Base-by-base conservation (phyloP, 139 green algal genomes). In the Volvox africanus region DNA sequence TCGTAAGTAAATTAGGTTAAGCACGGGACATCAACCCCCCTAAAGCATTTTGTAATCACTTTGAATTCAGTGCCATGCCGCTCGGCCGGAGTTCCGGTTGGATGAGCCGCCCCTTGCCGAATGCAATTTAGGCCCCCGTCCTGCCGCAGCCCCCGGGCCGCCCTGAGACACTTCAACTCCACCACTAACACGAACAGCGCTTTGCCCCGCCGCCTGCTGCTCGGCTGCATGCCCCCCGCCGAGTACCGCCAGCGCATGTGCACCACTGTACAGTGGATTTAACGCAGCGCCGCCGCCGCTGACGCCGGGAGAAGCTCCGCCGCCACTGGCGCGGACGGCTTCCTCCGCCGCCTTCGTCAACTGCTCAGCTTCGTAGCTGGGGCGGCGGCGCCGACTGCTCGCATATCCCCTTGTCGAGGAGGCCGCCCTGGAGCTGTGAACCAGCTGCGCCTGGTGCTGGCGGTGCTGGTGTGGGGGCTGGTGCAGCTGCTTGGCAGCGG, bases 341-440 rank as follows among this genome's bases (percentile, higher is more conserved):
- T 30, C 35, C 71, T n/a, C 14, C 71, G 26, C 24, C 30, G 32
- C 75, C 30, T 55, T 81, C 19, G 30, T 30, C 71, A 35, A 18
- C 30, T 81, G 75, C 75, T 81, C 75, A 11, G 75, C 75, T 30
- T 81, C 75, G 32, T 61, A 81, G 75, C 75, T 81, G 75, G 75
- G 12, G 32, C 75, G 75, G 32, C 75, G 75, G 32, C 75, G 24
- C 30, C 32, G 75, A 55, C 75, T 79, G 71, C 5, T 30, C 26
- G 71, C 20, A 30, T 79, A 21, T 18, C 26, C 71, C 71, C 71
- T 14, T 30, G 71, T n/a, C 71, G 71, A n/a, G 2, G 71, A n/a
- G 20, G 18, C 32, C 71, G 2, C 22, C 71, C 22, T 79, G 1
- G 71, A 75, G 11, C 67, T 28, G 9, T 55, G 9, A 55, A 55